phyloP scores from a whole-genome alignment of 2,329 filamentous ascomycete species.

The Sclerotinia sclerotiorum region DNA sequence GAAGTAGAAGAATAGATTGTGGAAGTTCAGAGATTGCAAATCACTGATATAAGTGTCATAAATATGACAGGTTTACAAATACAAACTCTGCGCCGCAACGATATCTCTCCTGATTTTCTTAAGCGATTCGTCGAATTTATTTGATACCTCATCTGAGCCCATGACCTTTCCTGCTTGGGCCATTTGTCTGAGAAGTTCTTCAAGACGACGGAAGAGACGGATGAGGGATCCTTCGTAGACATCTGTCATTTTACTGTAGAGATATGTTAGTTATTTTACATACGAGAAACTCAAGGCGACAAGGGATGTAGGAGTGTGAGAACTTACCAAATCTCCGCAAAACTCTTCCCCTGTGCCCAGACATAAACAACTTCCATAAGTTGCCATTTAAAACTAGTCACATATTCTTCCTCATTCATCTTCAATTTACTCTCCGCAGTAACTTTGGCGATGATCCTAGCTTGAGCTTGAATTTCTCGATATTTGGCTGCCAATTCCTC shows the following conservation, averaged over 20 bases:
- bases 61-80: conserved; percentile 59
- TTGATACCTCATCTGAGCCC: conserved; percentile 90
- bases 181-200: conserved; percentile 93
- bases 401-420: conserved; percentile 93
- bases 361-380: conserved; percentile 94
- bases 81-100: conserved; percentile 90
- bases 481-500: conserved; percentile 86
- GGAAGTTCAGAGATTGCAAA: neutral
- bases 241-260: conserved; percentile 90
- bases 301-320: conserved; percentile 5
- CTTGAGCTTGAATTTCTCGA: conserved; percentile 83
- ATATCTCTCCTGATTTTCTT: conserved; percentile 88
- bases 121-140: conserved; percentile 86
- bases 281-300: neutral
- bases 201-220: conserved; percentile 89
- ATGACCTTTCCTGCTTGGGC: conserved; percentile 95
- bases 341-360: conserved; percentile 88
- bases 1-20: neutral
- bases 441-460: conserved; percentile 85
- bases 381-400: conserved; percentile 86
- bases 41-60: neutral
- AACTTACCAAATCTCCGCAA: conserved; percentile 91
- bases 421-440: conserved; percentile 91
- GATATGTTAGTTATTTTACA: neutral
- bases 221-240: conserved; percentile 97